Evolutionary conservation across 2,329 filamentous ascomycete genomes (phyloP), one percentile per base, ranked within the genome.

Genomic region (Tolypocladium endophyticum): DNA sequence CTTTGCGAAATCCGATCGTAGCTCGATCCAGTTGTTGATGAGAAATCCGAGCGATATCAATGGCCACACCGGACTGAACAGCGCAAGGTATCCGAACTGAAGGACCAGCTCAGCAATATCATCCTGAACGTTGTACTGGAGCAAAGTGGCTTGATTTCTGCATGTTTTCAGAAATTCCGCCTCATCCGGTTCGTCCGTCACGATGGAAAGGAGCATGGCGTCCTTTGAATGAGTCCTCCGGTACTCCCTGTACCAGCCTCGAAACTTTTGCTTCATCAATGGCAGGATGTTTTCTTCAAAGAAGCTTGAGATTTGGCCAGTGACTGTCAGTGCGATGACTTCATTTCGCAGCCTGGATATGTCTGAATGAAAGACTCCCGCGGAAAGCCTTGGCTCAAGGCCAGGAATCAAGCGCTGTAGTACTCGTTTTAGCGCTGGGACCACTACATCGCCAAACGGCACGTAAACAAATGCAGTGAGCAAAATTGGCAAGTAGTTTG

Each of bases 401-500:
- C 63, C 61, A 0, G 69, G 69, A 0, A 72, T 63, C 1, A 87
- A 79, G 1, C 77, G 79, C 23, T 82, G 70, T 3, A 81, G 77
- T 63, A 87, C 80, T 28, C 83, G 65, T 63, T 89, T 83, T 0
- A 91, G 78, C 65, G 85, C 83, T 0, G 88, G 88, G 0, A 90
- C 83, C 2, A 91, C 81, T 23, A 82, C 71, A 53, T 80, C 80
- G 35, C 87, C 88, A 63, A 90, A 89, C 0, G 89, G 89, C 1
- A 92, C 86, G 68, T 92, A 92, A 57, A 92, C 81, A 66, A 92
- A 92, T 0, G 89, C 88, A 0, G 88, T 92, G 8, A 92, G 76
- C 62, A 91, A 81, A 54, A 90, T 87, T 0, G 87, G 87, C 1
- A 91, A 78, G 68, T 92, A 92, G 4, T 89, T 88, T 16, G 88